phyloP scores from a whole-genome alignment of 2,329 filamentous ascomycete species.

The Aureobasidium sp. region DNA sequence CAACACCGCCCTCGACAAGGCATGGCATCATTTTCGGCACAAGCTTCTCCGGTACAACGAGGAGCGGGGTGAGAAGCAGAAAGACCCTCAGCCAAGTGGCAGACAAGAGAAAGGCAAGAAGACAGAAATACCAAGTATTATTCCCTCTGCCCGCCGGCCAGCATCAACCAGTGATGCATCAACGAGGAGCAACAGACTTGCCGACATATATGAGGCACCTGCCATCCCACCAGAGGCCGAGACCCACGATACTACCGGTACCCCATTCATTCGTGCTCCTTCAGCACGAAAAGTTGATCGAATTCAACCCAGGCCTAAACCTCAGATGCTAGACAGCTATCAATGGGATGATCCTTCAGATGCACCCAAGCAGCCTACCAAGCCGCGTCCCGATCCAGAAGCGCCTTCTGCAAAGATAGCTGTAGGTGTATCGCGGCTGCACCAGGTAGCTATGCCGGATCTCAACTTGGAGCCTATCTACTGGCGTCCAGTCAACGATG shows the following conservation, averaged over 20 bases:
- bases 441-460: slow-evolving; percentile 75
- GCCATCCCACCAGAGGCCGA: slow-evolving; percentile 13
- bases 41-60: slow-evolving; percentile 27
- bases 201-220: slow-evolving; percentile 9
- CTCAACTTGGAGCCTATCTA: slow-evolving; percentile 91
- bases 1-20: slow-evolving; percentile 27
- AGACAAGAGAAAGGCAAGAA: slow-evolving; percentile 9
- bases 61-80: slow-evolving; percentile 25
- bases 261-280: slow-evolving; percentile 43
- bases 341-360: slow-evolving; percentile 36
- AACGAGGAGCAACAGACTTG: not conserved
- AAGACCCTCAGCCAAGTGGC: not conserved
- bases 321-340: slow-evolving; percentile 38
- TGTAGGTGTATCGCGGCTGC: slow-evolving; percentile 82
- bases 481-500: slow-evolving; percentile 89
- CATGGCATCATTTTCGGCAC: slow-evolving; percentile 27
- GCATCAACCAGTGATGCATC: not conserved
- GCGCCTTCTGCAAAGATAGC: slow-evolving; percentile 54
- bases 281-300: slow-evolving; percentile 24
- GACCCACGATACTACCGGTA: slow-evolving; percentile 33
- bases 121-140: not conserved
- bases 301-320: slow-evolving; percentile 23
- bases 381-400: not conserved
- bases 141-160: not conserved
- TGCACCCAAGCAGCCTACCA: slow-evolving; percentile 16